These are phyloP conservation scores for Castanopsis chinensis DNA, from an alignment of 306 rosid genomes.

Conservation along the genomic window DNA sequence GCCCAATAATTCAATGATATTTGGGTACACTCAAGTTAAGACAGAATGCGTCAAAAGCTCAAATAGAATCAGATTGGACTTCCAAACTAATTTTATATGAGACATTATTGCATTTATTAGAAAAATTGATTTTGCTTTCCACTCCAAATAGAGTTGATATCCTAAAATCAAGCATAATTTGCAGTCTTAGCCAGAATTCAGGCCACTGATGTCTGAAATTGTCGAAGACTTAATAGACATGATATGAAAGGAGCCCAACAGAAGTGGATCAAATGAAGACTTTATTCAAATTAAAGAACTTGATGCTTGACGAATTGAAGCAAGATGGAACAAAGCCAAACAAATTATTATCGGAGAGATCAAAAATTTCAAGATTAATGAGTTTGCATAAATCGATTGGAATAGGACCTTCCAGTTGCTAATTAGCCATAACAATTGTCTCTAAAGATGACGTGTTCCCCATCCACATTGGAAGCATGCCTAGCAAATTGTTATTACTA, in stretches of 20 bases:
- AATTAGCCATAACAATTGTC: no score
- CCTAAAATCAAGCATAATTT: constrained; percentile 17
- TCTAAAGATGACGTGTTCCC: no score
- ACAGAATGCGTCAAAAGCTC: constrained; percentile 9
- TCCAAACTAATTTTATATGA: not conserved
- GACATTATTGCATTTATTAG: not conserved
- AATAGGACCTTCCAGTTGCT: no score
- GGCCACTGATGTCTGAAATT: constrained; percentile 92
- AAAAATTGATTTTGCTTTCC: not conserved
- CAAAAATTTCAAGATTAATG: no score
- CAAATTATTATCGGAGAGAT: no score
- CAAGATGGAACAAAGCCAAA: no score
- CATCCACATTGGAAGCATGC: no score
- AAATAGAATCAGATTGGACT: not conserved
- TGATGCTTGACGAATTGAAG: no score
- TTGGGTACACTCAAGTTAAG: not conserved
- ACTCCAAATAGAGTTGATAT: not conserved
- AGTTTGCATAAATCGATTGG: no score
- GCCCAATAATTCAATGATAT: no score
- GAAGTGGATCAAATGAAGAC: constrained; percentile 59
- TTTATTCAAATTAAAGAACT: no score
- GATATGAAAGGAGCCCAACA: constrained; percentile 64
- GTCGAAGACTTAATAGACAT: constrained; percentile 79
- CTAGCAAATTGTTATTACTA: no score
- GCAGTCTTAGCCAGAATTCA: constrained; percentile 89